These are phyloP conservation scores for Moricandia moricandioides DNA, from an alignment of 345 rosid genomes.

Conservation along the genomic window DNA sequence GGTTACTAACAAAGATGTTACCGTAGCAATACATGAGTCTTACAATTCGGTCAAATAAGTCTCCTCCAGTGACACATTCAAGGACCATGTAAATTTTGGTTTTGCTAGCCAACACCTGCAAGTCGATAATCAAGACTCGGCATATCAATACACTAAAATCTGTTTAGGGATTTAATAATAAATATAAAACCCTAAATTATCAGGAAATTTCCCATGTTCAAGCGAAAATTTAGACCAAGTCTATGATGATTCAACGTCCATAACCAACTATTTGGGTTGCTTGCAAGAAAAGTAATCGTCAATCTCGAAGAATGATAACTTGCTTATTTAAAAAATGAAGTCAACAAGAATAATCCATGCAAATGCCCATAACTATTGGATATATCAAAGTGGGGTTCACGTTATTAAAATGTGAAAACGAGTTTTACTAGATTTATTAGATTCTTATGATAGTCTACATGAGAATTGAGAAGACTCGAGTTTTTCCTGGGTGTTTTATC, in stretches of 20 bases:
- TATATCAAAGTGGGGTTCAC: neutral
- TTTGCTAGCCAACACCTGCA: constrained; percentile 88
- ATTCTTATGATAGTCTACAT: neutral
- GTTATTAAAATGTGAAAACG: neutral
- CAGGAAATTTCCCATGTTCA: neutral
- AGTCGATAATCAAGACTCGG: neutral
- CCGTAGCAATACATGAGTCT: constrained; percentile 18
- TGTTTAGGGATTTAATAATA: neutral
- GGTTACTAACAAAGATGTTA: neutral
- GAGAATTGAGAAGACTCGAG: too few species aligned
- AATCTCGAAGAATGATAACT: neutral
- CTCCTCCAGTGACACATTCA: constrained; percentile 83
- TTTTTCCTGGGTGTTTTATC: too few species aligned
- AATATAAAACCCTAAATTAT: neutral
- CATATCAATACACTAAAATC: neutral
- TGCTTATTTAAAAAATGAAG: neutral
- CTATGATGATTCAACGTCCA: neutral
- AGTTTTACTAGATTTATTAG: neutral
- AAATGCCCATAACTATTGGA: neutral
- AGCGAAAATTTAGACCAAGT: constrained; percentile 7
- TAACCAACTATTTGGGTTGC: constrained; percentile 1
- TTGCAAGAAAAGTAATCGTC: constrained; percentile 3
- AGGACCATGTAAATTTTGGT: constrained; percentile 83
- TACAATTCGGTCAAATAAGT: constrained; percentile 76
- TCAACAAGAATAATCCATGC: constrained; percentile 1